A percentile compares a stretch with the other conserved stretches of the same genome.
These are phyloP conservation scores for Sphaerulina populicola DNA, from an alignment of 2,329 filamentous ascomycete species.

Conservation along the genomic window DNA sequence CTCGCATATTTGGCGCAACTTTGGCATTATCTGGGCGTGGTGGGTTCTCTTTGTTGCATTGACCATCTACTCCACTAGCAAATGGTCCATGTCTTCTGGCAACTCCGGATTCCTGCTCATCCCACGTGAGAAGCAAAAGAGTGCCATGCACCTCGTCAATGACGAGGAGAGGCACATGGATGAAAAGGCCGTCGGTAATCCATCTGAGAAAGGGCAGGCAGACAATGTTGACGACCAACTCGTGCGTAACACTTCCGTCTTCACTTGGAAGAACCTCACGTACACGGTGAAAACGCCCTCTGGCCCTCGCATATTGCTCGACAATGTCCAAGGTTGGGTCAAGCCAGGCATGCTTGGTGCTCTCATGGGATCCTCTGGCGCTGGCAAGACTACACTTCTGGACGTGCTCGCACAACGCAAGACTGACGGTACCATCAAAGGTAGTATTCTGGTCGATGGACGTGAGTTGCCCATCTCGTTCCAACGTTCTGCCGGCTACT, in stretches of 20 bases:
- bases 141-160: conserved; percentile 21
- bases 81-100: conserved; percentile 45
- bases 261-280: conserved; percentile 79
- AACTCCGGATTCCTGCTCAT: conserved; percentile 44
- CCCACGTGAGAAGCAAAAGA: conserved; percentile 50
- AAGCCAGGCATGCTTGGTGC: conserved; percentile 69
- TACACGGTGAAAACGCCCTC: conserved; percentile 57
- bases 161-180: conserved; percentile 17
- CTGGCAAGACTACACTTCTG: conserved; percentile 36
- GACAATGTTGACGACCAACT: conserved; percentile 32
- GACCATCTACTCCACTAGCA: conserved; percentile 50
- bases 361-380: conserved; percentile 69
- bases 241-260: conserved; percentile 57
- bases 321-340: conserved; percentile 62
- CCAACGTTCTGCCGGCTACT: conserved; percentile 48
- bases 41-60: conserved; percentile 53
- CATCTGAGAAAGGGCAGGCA: conserved; percentile 7
- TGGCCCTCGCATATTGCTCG: conserved; percentile 43
- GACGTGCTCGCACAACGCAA: conserved; percentile 39
- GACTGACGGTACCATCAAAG: conserved; percentile 39
- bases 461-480: conserved; percentile 38
- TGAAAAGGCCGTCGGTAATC: conserved; percentile 10
- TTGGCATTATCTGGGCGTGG: conserved; percentile 60
- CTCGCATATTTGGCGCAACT: conserved; percentile 46
- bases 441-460: conserved; percentile 42